Evolutionary conservation across 352 stramenopile species (phyloP).

Genomic region (Lagenidium giganteum): DNA sequence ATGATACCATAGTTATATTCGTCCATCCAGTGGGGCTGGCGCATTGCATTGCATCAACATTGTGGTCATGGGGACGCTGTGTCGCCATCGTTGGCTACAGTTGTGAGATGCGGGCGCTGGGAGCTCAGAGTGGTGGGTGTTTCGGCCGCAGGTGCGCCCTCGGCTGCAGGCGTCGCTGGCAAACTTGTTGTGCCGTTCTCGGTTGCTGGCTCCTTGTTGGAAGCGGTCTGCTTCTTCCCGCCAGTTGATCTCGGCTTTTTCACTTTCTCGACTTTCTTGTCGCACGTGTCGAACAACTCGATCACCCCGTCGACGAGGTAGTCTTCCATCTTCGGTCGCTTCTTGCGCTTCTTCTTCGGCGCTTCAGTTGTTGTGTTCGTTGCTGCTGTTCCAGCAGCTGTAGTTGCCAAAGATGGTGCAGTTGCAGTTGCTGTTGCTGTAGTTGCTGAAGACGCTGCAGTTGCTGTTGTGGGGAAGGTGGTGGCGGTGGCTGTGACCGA

Average conservation of each 20-base stretch:
- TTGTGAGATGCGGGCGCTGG: conserved; percentile 37
- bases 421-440: not conserved
- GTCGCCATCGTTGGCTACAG: conserved; percentile 42
- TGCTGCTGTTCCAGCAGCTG: not conserved
- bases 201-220: conserved; percentile 32
- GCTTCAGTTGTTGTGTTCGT: not conserved
- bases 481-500: conserved; percentile 12
- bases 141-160: no score
- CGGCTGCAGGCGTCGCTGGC: no score
- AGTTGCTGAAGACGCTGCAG: conserved; percentile 1
- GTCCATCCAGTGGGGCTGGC: no score
- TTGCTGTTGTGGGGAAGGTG: conserved; percentile 29
- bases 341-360: conserved; percentile 25
- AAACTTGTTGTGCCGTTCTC: no score
- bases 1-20: no score
- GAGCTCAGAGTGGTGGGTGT: no score
- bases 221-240: no score
- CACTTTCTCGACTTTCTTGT: conserved; percentile 51
- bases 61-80: no score
- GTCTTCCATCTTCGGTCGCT: conserved; percentile 44
- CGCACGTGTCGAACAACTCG: conserved; percentile 55
- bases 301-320: conserved; percentile 36
- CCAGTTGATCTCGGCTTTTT: no score
- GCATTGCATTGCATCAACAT: no score
- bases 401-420: not conserved